Evolutionary conservation across 1,284 basidiomycete genomes (phyloP), one percentile per base, ranked within the genome.

Genomic region (Boletellus sp.): DNA sequence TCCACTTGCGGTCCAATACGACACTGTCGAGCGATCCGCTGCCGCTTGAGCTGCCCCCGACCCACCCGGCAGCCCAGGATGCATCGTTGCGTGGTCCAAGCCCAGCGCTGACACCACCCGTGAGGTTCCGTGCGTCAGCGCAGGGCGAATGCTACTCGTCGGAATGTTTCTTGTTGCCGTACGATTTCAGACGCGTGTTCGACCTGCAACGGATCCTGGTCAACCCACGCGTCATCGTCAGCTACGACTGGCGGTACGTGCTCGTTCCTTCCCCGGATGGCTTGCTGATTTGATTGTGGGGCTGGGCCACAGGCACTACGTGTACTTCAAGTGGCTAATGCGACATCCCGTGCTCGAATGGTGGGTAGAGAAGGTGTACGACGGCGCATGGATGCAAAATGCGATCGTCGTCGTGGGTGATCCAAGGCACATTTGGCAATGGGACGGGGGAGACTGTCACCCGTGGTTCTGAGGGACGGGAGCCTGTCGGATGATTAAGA

Each of bases 131-230:
- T 35, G 56, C 69, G 12, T 75, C 74, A 12, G 60, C 54, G 1
- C 57, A 66, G 21, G 67, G 61, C 8, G 74, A 75, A 50, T 83
- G 81, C 62, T 76, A 72, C 58, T 76, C 77, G 37, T 75, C 73
- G 21, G 81, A 83, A 65, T 80, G 75, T 36, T 79, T 81, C 66
- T 60, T 80, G 45, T 67, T 78, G 16, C 77, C 76, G 6, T 80
- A 81, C 63, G 81, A 83, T 61, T 63, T 83, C 26, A 74, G 81
- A 52, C 73, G 79, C 4, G 53, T 77, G 30, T 74, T 77, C 51
- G 63, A 65, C 18, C 56, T 76, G 41, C 58, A 67, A 32, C 67
- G 67, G 28, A 63, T 65, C 8, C 46, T 49, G 19, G 32, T 39
- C 15, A 65, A 65, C 21, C 62, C 60, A 5, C 62, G 60, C 5